phyloP scores from a whole-genome alignment of 2,329 filamentous ascomycete species.

The Colletotrichum magnum region DNA sequence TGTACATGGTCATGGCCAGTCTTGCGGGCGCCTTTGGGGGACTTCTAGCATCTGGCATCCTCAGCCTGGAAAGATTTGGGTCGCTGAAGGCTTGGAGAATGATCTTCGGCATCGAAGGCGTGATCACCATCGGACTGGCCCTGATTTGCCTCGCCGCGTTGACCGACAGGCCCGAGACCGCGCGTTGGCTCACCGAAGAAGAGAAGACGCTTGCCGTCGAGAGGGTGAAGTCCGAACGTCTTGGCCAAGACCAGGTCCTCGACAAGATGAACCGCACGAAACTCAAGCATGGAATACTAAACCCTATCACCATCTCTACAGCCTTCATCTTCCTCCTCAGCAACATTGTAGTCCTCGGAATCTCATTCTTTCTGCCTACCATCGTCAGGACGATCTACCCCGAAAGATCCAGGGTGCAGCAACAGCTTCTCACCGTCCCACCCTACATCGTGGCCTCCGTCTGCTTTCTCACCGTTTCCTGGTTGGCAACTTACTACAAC shows the following conservation, averaged over 20 bases:
- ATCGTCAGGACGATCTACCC: conserved; percentile 80
- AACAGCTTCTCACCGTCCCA: conserved; percentile 79
- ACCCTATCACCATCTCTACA: conserved; percentile 67
- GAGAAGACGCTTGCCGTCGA: conserved; percentile 78
- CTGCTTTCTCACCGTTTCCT: conserved; percentile 72
- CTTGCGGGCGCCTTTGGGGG: conserved; percentile 60
- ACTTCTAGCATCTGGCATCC: conserved; percentile 64
- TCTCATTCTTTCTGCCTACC: conserved; percentile 80
- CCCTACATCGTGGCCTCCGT: conserved; percentile 78
- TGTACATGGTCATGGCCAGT: conserved; percentile 59
- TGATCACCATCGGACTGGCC: conserved; percentile 67
- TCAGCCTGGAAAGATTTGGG: conserved; percentile 71
- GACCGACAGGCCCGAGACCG: conserved; percentile 78
- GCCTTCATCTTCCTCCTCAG: conserved; percentile 73
- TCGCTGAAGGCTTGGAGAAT: conserved; percentile 72
- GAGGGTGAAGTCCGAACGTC: conserved; percentile 77
- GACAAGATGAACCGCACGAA: conserved; percentile 75
- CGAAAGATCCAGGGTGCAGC: conserved; percentile 65
- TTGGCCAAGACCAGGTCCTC: conserved; percentile 72
- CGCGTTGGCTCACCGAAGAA: conserved; percentile 73
- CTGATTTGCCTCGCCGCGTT: conserved; percentile 74
- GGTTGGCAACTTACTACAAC: conserved; percentile 72
- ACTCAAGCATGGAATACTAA: conserved; percentile 73
- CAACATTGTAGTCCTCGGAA: conserved; percentile 80
- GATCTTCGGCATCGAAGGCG: conserved; percentile 81